These are phyloP conservation scores for Fusarium paranaense DNA, from an alignment of 2,329 filamentous ascomycete species.

Conservation along the genomic window DNA sequence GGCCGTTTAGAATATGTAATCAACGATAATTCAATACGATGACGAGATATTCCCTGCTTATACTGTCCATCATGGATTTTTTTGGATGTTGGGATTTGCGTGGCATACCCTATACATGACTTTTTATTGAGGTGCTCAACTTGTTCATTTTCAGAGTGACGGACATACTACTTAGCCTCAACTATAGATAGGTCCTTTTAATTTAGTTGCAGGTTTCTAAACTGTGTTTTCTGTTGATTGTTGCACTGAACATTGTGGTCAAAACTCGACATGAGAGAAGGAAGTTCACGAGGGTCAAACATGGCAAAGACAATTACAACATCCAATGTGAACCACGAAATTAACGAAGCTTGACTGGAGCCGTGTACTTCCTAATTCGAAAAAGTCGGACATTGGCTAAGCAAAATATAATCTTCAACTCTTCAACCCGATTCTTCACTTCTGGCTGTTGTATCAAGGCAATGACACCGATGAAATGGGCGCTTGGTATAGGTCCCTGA, in stretches of 20 bases:
- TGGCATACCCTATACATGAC: background rate
- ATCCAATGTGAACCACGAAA: background rate
- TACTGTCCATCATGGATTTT: too few species aligned
- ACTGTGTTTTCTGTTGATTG: background rate
- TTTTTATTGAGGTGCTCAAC: background rate
- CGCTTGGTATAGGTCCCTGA: background rate
- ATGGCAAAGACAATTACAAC: background rate
- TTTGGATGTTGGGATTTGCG: background rate
- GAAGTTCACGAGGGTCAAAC: background rate
- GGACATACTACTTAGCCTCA: background rate
- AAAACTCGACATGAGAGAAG: background rate
- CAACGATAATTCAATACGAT: constrained; percentile 12
- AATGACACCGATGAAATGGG: background rate
- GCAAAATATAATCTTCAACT: background rate
- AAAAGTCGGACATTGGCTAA: background rate
- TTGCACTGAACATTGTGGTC: background rate
- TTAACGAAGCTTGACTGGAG: background rate
- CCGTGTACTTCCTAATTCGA: background rate
- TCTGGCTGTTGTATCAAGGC: background rate
- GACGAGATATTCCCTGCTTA: background rate
- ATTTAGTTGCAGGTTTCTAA: background rate
- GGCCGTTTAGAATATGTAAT: constrained; percentile 49
- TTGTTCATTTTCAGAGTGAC: background rate
- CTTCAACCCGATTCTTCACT: background rate
- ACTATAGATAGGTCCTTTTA: background rate